Conservation (phyloP, 2,329 filamentous ascomycete species). For the Aspergillus fumigatiaffinis region DNA sequence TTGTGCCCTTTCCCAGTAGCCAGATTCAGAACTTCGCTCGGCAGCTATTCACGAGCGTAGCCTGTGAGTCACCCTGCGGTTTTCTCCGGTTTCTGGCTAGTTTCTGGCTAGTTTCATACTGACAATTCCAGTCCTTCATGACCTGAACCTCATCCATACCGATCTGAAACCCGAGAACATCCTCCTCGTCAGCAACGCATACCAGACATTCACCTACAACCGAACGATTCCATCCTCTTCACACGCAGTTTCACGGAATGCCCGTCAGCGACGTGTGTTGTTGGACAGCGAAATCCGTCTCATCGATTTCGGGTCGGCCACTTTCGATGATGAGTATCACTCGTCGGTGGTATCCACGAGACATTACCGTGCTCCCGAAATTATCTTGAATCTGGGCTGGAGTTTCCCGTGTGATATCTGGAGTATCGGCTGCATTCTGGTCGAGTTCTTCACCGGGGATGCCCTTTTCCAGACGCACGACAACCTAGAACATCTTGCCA, state of each 20-base stretch:
- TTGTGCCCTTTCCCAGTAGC: constrained; percentile 95
- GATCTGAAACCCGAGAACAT: constrained; percentile 68
- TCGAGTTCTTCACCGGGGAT: constrained; percentile 66
- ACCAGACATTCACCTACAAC: constrained; percentile 68
- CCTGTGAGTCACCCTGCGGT: constrained; percentile 65
- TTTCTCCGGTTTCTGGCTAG: not conserved
- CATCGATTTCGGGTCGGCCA: constrained; percentile 66
- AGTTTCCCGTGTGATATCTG: constrained; percentile 66
- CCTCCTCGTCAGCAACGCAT: constrained; percentile 60
- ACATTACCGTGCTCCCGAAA: constrained; percentile 64
- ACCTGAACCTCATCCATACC: constrained; percentile 95
- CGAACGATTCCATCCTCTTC: constrained; percentile 63
- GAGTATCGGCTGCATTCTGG: constrained; percentile 66
- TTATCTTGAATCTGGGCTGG: constrained; percentile 65
- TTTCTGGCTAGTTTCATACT: constrained; percentile 20
- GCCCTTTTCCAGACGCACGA: constrained; percentile 67
- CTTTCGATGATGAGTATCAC: constrained; percentile 66
- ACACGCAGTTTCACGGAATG: constrained; percentile 53
- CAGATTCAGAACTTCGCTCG: constrained; percentile 97
- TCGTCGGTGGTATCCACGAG: constrained; percentile 64
- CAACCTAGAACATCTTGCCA: constrained; percentile 64
- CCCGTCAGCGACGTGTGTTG: constrained; percentile 60
- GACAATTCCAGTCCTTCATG: constrained; percentile 70
- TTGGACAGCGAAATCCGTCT: constrained; percentile 63
- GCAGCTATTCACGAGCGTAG: constrained; percentile 95